phyloP scores from a whole-genome alignment of 2,329 filamentous ascomycete species.

The Diaporthe citrichinensis region DNA sequence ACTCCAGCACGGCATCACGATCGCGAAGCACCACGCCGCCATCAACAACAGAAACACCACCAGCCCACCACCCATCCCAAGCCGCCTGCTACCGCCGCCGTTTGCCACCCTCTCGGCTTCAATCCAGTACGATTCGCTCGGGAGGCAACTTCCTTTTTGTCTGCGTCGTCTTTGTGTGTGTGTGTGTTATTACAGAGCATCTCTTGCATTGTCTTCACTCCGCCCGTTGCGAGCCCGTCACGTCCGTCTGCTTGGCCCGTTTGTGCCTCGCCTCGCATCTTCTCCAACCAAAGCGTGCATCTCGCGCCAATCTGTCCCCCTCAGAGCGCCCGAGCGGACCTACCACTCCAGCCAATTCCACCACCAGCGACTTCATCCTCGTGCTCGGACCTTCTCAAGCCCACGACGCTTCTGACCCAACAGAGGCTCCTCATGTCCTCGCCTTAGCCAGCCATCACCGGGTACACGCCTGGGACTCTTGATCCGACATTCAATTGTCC shows the following conservation, averaged over 20 bases:
- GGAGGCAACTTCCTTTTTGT: constrained; percentile 42
- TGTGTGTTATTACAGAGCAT: constrained; percentile 39
- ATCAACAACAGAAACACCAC: constrained; percentile 41
- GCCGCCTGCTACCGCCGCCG: background rate
- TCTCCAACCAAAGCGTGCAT: constrained; percentile 37
- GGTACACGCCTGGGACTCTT: constrained; percentile 38
- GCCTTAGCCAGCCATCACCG: constrained; percentile 37
- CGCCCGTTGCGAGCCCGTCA: constrained; percentile 31
- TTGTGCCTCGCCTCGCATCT: constrained; percentile 38
- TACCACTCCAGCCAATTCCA: constrained; percentile 18
- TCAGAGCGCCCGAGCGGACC: constrained; percentile 29
- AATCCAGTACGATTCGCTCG: constrained; percentile 40
- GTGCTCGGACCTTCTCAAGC: constrained; percentile 35
- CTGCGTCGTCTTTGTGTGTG: constrained; percentile 39
- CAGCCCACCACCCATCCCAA: background rate
- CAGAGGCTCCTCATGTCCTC: constrained; percentile 38
- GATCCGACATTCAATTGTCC: constrained; percentile 43
- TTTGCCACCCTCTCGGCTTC: constrained; percentile 46
- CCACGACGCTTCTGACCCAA: constrained; percentile 32
- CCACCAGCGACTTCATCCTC: constrained; percentile 29
- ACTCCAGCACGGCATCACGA: constrained; percentile 19
- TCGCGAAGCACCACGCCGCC: constrained; percentile 29
- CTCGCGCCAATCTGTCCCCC: constrained; percentile 32
- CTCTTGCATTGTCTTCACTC: constrained; percentile 32
- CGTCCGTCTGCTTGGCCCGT: constrained; percentile 36